Base-by-base conservation (phyloP, 768 basidiomycete genomes). In the Phanerochaete sordida region DNA sequence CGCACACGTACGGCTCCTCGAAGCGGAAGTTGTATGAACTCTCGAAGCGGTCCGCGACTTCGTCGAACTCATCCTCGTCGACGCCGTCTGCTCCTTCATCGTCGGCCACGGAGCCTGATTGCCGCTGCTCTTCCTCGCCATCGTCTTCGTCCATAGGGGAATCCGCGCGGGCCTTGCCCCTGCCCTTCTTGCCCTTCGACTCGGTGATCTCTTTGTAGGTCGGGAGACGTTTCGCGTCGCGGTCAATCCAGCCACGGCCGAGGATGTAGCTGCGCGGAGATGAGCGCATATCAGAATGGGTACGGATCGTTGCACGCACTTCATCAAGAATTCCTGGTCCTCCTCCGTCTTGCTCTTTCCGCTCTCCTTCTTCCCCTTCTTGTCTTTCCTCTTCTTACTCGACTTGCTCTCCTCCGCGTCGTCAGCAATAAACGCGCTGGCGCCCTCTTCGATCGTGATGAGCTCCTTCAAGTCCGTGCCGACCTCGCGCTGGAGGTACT, bases 21-120 rank as follows among this genome's bases (percentile, higher is more conserved):
- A 93, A 99, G 56, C 97, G 86, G 76, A 97, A 97, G 73, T 98
- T 98, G 76, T 98, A 99, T 16, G 90, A 91, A n/a, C 84, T 86
- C 75, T 99, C 97, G 64, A 98, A 99, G 46, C 84, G 84, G 28
- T 97, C 95, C 5, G 87, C 90, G 62, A 91, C 86, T 46, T 96
- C 93, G 56, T 97, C 94, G 66, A 97, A 97, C 19, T 90, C 82
- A 35, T 87, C 85, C 6, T 90, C 88, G 11, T 88, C 84, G n/a
- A 43, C 72, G 1, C 70, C 69, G 39, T 77, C 74, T 0, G 69
- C 70, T 15, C 63, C 67, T 16, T 65, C 63, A 26, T 68, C 70
- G 48, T 70, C 73, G 6, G 69, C 35, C n/a, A 31, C 61, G 7
- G 60, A 7, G 37, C 59, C 62, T 67, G 68, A 31, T 56, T 70